Percentiles rank a stretch among this genome's conserved stretches.
These are phyloP conservation scores for Umbilicaria muhlenbergii DNA, from an alignment of 495 filamentous ascomycete species.

Conservation along the genomic window DNA sequence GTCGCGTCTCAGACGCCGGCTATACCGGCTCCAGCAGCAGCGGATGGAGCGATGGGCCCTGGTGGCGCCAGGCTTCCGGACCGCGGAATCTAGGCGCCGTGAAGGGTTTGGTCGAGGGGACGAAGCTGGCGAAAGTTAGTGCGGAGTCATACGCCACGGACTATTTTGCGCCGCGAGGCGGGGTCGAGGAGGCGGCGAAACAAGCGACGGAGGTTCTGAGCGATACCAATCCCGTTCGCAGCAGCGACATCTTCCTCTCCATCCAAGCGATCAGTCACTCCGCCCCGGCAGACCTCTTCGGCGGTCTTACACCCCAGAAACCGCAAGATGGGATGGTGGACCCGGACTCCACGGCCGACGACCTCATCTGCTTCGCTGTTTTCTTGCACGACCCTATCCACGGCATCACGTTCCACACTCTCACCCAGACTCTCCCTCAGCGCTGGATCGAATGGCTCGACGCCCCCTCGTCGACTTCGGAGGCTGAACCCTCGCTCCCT, in stretches of 20 bases:
- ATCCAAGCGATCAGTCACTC: constrained; percentile 70
- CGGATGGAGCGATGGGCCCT: constrained; percentile 84
- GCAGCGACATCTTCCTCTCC: constrained; percentile 85
- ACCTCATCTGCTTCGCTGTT: constrained; percentile 66
- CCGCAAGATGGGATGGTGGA: constrained; percentile 37
- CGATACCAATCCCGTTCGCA: constrained; percentile 78
- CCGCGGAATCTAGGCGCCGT: constrained; percentile 69
- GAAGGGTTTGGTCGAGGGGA: constrained; percentile 66
- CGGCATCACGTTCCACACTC: constrained; percentile 67
- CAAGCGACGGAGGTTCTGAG: constrained; percentile 56
- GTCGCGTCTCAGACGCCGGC: constrained; percentile 42
- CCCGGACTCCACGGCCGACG: constrained; percentile 29
- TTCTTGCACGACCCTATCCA: constrained; percentile 91
- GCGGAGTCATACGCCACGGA: constrained; percentile 79
- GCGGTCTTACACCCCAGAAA: constrained; percentile 35
- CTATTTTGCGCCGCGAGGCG: constrained; percentile 60
- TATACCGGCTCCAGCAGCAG: constrained; percentile 37
- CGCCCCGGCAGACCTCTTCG: constrained; percentile 50
- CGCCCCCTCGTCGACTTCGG: constrained; percentile 26
- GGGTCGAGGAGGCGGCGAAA: constrained; percentile 64
- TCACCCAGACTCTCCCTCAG: constrained; percentile 72
- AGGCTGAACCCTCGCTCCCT: constrained; percentile 36
- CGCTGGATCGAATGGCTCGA: constrained; percentile 91
- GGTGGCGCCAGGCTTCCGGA: constrained; percentile 67
- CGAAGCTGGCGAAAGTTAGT: constrained; percentile 72